A percentile compares a stretch with the other conserved stretches of the same genome.
phyloP scores from a whole-genome alignment of 2,329 filamentous ascomycete species.

The Pseudopyricularia cyperi region DNA sequence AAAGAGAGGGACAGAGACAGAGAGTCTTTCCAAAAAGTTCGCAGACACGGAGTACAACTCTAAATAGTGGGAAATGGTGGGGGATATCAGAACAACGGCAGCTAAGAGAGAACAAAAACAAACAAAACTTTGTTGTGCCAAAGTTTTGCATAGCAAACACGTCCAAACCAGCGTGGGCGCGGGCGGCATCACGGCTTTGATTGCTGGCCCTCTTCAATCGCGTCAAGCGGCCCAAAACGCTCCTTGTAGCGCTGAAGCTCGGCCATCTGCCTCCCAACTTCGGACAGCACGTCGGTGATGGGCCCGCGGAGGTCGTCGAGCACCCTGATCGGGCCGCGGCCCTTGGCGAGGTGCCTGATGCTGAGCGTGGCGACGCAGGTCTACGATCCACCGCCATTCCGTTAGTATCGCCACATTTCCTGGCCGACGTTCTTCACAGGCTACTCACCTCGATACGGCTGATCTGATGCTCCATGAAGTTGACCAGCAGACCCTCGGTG shows the following conservation, averaged over 20 bases:
- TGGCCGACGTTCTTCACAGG: not conserved
- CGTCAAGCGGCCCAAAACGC: conserved; percentile 27
- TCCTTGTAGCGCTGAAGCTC: conserved; percentile 51
- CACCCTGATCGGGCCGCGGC: conserved; percentile 45
- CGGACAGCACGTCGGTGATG: conserved; percentile 59
- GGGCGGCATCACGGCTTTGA: not conserved
- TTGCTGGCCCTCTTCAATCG: not conserved
- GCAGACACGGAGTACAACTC: not conserved
- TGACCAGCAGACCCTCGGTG: conserved; percentile 75
- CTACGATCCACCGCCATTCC: conserved; percentile 26
- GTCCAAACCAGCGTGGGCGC: not conserved
- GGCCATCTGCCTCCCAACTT: conserved; percentile 45
- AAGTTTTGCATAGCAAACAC: not conserved
- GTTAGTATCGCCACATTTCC: not conserved
- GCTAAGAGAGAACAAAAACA: not conserved
- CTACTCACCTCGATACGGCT: conserved; percentile 79
- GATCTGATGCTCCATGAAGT: conserved; percentile 89
- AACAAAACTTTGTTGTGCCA: not conserved
- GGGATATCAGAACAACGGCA: not conserved
- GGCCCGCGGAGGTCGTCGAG: conserved; percentile 65
- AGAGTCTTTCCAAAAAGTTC: not conserved
- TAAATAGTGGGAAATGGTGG: not conserved
- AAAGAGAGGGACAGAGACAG: not conserved
- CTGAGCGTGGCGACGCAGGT: conserved; percentile 69
- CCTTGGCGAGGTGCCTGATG: conserved; percentile 66